phyloP scores from a whole-genome alignment of 768 basidiomycete species.

The Dacryopinax primogenitus region DNA sequence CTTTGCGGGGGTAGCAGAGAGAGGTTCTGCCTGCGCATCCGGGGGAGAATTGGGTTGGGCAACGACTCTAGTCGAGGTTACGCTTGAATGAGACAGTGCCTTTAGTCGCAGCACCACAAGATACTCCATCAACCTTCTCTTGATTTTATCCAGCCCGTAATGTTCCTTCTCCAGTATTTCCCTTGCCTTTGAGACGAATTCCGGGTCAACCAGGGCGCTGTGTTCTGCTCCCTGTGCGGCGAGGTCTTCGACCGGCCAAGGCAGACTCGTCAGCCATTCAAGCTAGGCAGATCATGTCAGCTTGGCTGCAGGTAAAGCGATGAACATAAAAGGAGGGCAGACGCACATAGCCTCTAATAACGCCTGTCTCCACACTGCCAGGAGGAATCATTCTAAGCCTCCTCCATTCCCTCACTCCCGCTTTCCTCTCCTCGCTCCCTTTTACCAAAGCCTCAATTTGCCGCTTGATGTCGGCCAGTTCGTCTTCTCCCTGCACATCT shows the following conservation, averaged over 20 bases:
- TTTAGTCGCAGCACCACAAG: slow-evolving; percentile 67
- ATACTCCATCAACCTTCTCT: slow-evolving; percentile 82
- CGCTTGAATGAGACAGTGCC: no score
- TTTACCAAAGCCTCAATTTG: slow-evolving; percentile 61
- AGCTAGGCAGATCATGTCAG: slow-evolving; percentile 39
- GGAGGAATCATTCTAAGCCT: slow-evolving; percentile 76
- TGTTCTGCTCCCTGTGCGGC: slow-evolving; percentile 16
- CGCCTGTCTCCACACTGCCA: slow-evolving; percentile 82
- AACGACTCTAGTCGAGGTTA: no score
- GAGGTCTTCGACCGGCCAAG: slow-evolving; percentile 40
- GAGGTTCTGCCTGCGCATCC: slow-evolving; percentile 22
- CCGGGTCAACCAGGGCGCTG: slow-evolving; percentile 39
- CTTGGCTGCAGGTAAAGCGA: slow-evolving; percentile 19
- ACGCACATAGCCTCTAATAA: slow-evolving; percentile 69
- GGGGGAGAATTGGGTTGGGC: no score
- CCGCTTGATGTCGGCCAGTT: slow-evolving; percentile 55
- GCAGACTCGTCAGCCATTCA: slow-evolving; percentile 77
- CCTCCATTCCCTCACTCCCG: slow-evolving; percentile 70
- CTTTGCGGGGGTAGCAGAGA: neutral
- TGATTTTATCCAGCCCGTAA: slow-evolving; percentile 84
- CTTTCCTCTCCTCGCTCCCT: slow-evolving; percentile 68
- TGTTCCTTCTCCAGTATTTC: slow-evolving; percentile 79
- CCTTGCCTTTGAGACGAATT: slow-evolving; percentile 58
- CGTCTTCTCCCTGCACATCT: slow-evolving; percentile 69
- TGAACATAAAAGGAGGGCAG: slow-evolving; percentile 3